These are phyloP conservation scores for Symbiodinium pilosum DNA, from an alignment of 73 alveolate genomes.

Conservation along the genomic window DNA sequence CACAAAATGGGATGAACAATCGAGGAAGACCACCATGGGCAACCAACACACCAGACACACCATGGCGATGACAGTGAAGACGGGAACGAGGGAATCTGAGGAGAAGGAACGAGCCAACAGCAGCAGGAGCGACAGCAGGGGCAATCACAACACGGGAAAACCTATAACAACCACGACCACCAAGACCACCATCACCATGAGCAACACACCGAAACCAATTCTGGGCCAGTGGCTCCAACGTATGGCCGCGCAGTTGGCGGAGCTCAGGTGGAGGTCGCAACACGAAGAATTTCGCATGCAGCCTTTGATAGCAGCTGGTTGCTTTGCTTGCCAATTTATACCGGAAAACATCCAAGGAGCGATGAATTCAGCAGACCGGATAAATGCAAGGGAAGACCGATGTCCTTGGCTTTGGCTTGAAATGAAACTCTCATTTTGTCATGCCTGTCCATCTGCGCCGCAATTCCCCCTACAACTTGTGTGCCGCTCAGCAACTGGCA, in stretches of 20 bases:
- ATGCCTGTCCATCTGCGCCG: neutral
- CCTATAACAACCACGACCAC: neutral
- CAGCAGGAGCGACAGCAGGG: too few relatives aligned
- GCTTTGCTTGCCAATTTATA: neutral
- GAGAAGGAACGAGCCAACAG: too few relatives aligned
- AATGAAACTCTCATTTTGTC: neutral
- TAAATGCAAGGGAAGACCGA: constrained; percentile 46
- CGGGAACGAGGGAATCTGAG: too few relatives aligned
- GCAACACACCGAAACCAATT: neutral
- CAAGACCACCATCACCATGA: neutral
- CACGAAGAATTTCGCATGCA: constrained; percentile 71
- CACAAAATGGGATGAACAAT: too few relatives aligned
- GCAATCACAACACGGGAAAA: neutral
- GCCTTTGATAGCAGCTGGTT: neutral
- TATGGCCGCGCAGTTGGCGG: constrained; percentile 50
- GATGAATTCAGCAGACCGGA: constrained; percentile 73
- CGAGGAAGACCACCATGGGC: too few relatives aligned
- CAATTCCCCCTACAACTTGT: neutral
- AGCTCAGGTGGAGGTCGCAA: constrained; percentile 79
- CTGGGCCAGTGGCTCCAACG: constrained; percentile 11
- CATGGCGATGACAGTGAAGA: too few relatives aligned
- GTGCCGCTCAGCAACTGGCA: neutral
- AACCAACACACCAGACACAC: too few relatives aligned
- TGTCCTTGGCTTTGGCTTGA: neutral
- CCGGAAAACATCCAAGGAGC: neutral